Conservation (phyloP, 768 basidiomycete species). For the Hebeloma cylindrosporum region DNA sequence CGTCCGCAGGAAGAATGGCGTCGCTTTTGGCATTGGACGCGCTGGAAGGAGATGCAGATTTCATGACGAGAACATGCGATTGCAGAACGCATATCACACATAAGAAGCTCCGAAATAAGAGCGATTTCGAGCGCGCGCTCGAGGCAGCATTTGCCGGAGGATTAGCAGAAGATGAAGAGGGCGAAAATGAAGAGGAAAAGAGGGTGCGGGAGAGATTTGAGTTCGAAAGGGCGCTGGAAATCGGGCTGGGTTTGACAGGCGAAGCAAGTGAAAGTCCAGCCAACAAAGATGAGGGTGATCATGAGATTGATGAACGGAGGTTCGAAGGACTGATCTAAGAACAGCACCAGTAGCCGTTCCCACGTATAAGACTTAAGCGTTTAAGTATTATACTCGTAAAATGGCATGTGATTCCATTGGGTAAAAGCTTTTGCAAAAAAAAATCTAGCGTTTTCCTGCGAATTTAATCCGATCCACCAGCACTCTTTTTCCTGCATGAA, state of each 20-base stretch:
- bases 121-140: constrained; percentile 29
- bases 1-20: constrained; percentile 58
- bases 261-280: neutral
- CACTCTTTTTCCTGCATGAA: constrained; percentile 43
- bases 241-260: constrained; percentile 3
- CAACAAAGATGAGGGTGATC: constrained; percentile 7
- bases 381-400: no score
- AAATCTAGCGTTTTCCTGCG: neutral
- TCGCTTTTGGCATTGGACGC: constrained; percentile 69
- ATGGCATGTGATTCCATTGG: neutral
- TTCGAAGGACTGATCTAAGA: constrained; percentile 1
- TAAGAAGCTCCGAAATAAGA: constrained; percentile 31
- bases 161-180: neutral
- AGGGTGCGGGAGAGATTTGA: constrained; percentile 8
- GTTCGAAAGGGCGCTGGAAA: constrained; percentile 9
- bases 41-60: constrained; percentile 60
- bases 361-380: no score
- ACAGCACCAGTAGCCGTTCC: no score
- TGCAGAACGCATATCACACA: constrained; percentile 49
- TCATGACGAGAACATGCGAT: constrained; percentile 65
- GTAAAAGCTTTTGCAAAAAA: neutral
- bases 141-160: constrained; percentile 22
- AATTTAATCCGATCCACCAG: constrained; percentile 25
- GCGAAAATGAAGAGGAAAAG: neutral
- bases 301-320: constrained; percentile 1